A percentile compares a stretch with the other conserved stretches of the same genome.
Evolutionary conservation across 495 filamentous ascomycete species (phyloP).

Genomic region (Apodospora peruviana): DNA sequence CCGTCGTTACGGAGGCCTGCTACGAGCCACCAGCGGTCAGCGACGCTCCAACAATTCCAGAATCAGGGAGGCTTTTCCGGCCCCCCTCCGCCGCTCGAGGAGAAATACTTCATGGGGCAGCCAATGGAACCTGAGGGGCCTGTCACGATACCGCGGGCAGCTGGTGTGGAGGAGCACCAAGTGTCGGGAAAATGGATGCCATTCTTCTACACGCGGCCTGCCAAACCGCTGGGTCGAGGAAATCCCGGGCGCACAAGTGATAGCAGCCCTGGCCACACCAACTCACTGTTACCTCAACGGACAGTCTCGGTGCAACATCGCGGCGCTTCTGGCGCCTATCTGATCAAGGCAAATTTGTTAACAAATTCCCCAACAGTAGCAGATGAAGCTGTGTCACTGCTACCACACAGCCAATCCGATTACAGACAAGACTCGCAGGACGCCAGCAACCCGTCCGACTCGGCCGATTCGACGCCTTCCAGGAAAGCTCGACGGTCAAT

Average conservation of each 20-base stretch:
- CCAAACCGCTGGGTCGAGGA: slow-evolving; percentile 13
- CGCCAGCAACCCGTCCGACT: slow-evolving; percentile 12
- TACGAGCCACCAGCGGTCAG: slow-evolving; percentile 81
- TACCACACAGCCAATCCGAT: slow-evolving; percentile 2
- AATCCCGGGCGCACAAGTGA: slow-evolving; percentile 16
- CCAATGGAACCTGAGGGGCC: slow-evolving; percentile 17
- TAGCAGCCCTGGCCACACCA: slow-evolving; percentile 15
- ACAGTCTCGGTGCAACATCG: slow-evolving; percentile 18
- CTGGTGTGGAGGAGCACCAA: slow-evolving; percentile 10
- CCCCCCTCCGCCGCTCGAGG: slow-evolving; percentile 18
- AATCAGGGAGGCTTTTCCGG: slow-evolving; percentile 9
- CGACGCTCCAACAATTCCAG: slow-evolving; percentile 55
- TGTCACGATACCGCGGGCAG: slow-evolving; percentile 7
- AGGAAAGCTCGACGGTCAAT: slow-evolving; percentile 41
- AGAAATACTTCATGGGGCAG: slow-evolving; percentile 28
- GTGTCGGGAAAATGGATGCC: slow-evolving; percentile 36
- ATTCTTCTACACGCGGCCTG: slow-evolving; percentile 38
- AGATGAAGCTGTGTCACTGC: slow-evolving; percentile 4
- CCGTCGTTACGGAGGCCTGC: slow-evolving; percentile 67
- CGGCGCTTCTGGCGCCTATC: slow-evolving; percentile 20
- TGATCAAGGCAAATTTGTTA: slow-evolving; percentile 27
- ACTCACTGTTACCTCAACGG: slow-evolving; percentile 20
- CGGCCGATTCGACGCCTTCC: slow-evolving; percentile 26
- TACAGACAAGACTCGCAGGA: slow-evolving; percentile 5
- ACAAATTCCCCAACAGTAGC: slow-evolving; percentile 12